A percentile compares a stretch with the other conserved stretches of the same genome.
Evolutionary conservation across 352 stramenopile genomes (phyloP).

Genomic region (Halophytophthora polymorphica): DNA sequence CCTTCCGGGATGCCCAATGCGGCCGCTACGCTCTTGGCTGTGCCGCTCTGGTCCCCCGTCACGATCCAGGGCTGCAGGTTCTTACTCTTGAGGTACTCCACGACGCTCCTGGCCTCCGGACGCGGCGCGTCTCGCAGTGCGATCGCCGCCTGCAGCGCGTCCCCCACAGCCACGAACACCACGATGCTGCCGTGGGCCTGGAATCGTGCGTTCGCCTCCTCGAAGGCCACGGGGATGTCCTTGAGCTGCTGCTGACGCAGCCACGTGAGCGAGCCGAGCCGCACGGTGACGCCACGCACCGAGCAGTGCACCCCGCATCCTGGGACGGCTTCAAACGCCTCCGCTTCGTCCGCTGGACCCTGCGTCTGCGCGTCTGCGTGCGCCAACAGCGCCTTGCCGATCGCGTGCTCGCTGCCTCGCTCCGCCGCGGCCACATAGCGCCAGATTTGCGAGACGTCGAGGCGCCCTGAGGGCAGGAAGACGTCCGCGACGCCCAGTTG

Average conservation of each 20-base stretch:
- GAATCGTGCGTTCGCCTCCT: constrained; percentile 39
- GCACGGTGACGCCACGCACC: constrained; percentile 31
- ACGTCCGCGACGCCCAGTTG: constrained; percentile 37
- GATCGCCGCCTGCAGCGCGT: constrained; percentile 48
- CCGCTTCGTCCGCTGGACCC: constrained; percentile 15
- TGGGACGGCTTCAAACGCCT: constrained; percentile 47
- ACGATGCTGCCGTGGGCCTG: constrained; percentile 55
- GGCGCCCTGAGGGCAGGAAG: constrained; percentile 8
- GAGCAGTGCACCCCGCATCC: constrained; percentile 56
- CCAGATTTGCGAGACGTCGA: constrained; percentile 29
- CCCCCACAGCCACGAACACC: constrained; percentile 54
- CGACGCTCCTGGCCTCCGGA: constrained; percentile 45
- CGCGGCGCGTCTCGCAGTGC: constrained; percentile 51
- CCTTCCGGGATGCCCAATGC: constrained; percentile 50
- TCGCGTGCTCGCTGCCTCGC: constrained; percentile 59
- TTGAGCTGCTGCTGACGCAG: constrained; percentile 45
- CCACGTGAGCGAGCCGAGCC: constrained; percentile 69
- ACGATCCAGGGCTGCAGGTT: constrained; percentile 76
- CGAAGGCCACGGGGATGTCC: constrained; percentile 37
- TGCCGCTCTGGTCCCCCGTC: constrained; percentile 68
- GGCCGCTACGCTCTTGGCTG: constrained; percentile 47
- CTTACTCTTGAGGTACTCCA: constrained; percentile 48
- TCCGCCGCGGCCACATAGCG: constrained; percentile 47
- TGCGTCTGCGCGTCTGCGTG: constrained; percentile 36
- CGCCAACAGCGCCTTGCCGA: constrained; percentile 50